Evolutionary conservation across 2,329 filamentous ascomycete genomes (phyloP).

Genomic region (Claviceps monticola): DNA sequence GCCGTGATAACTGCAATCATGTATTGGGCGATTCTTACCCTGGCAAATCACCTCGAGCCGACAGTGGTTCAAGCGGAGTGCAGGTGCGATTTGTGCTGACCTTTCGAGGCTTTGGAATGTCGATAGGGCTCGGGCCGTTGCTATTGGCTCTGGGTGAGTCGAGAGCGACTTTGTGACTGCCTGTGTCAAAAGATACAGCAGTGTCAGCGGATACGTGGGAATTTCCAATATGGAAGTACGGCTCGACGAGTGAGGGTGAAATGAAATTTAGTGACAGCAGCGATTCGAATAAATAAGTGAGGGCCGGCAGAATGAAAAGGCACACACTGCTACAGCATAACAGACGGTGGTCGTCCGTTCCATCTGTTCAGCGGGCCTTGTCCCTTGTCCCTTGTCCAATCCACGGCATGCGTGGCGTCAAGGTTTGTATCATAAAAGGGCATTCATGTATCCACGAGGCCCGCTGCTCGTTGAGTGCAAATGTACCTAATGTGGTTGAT

Average conservation of each 20-base stretch:
- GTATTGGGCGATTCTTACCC: slow-evolving; percentile 29
- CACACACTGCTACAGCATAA: slow-evolving; percentile 3
- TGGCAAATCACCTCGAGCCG: slow-evolving; percentile 42
- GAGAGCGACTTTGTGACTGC: slow-evolving; percentile 2
- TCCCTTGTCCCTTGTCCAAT: not conserved
- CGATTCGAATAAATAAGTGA: slow-evolving; percentile 4
- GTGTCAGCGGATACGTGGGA: not conserved
- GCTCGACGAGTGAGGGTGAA: not conserved
- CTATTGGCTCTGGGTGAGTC: slow-evolving; percentile 8
- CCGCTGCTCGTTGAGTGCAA: not conserved
- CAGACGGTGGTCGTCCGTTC: not conserved
- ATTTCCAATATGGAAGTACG: not conserved
- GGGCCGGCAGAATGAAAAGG: slow-evolving; percentile 1
- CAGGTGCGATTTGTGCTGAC: slow-evolving; percentile 25
- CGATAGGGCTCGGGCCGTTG: slow-evolving; percentile 40
- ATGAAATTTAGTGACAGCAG: slow-evolving; percentile 2
- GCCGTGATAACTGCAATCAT: not conserved
- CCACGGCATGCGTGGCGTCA: slow-evolving; percentile 1
- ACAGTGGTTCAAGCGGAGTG: slow-evolving; percentile 36
- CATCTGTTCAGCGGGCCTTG: not conserved
- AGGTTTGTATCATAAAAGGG: not conserved
- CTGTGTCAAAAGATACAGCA: not conserved
- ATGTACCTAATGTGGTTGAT: not conserved
- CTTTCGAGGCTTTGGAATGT: slow-evolving; percentile 29
- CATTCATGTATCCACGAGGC: not conserved